Evolutionary conservation across 73 alveolate species (phyloP).

Genomic region (Tetrahymena thermophila): DNA sequence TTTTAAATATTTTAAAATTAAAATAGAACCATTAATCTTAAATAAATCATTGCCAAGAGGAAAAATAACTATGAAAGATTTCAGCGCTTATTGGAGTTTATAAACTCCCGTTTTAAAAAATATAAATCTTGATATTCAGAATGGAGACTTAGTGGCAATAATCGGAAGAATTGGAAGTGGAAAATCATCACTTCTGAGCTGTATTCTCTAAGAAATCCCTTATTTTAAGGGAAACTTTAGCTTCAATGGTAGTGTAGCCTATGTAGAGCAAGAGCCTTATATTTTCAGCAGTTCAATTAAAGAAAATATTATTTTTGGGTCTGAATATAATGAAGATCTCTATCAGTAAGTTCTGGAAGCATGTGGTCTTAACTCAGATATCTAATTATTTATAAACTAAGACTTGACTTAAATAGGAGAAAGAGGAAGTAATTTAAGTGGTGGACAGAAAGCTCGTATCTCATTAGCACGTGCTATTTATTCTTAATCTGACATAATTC

Average conservation of each 20-base stretch:
- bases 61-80: neutral
- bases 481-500: neutral
- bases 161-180: slow-evolving; percentile 75
- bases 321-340: too few species aligned
- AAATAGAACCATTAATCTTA: too few species aligned
- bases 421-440: neutral
- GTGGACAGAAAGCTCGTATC: neutral
- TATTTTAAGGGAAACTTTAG: slow-evolving; percentile 1
- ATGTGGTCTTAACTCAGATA: too few species aligned
- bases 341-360: too few species aligned
- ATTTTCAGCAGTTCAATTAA: slow-evolving; percentile 3
- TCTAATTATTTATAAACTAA: too few species aligned
- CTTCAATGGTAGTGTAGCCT: neutral
- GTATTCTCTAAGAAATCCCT: slow-evolving; percentile 47
- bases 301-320: slow-evolving; percentile 56
- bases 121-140: slow-evolving; percentile 5
- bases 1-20: too few species aligned
- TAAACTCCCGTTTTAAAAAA: slow-evolving; percentile 31
- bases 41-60: neutral
- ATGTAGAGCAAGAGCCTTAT: slow-evolving; percentile 18
- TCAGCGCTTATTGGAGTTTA: slow-evolving; percentile 1
- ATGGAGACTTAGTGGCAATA: slow-evolving; percentile 54
- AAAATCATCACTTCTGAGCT: slow-evolving; percentile 43
- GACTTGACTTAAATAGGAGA: neutral
- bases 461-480: neutral